Base-by-base conservation (phyloP, 2,329 filamentous ascomycete genomes). In the Talaromyces sp. region DNA sequence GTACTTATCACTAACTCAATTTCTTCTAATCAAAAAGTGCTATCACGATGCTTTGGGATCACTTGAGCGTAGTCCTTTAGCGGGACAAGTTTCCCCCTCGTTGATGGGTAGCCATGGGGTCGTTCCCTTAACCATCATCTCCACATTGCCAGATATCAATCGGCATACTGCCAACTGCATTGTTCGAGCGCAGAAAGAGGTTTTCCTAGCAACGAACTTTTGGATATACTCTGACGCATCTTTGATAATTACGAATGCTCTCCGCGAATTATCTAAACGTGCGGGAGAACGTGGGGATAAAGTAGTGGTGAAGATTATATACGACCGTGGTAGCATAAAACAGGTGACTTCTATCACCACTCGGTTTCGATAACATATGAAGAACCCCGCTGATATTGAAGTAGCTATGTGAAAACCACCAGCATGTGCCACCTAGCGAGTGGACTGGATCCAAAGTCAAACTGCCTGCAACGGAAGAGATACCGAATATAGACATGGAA, bases 131-230 rank as follows among this genome's bases (percentile, higher is more conserved):
- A 89, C 88, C 0, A 82, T 92, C 47, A 85, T 93, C 30, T 87
- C 85, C 0, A 83, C 84, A 66, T 81, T 90, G 25, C 86, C 87
- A 0, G 90, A 93, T 70, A 85, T 92, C 30, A 85, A 85, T 63
- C 82, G 88, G 1, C 89, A 93, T 71, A 89, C 91, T 76, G 85
- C 88, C 1, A 92, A 93, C 66, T 78, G 91, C 22, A 93, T 93
- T 36, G 89, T 83, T 2, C 81, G 87, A 4, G 90, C 90, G 0
- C 82, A 91, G 67, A 83, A 82, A 36, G 90, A 93, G 68, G 85
- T 93, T 0, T 86, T 90, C 60, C 77, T 93, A 10, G 87, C 87
- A 0, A 93, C 90, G 0, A 92, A 91, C 67, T 91, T 86, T 68
- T 92, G 90, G 90, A 83, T 88, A 63, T 81, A 86, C 49, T 88